Percentiles rank a stretch among this genome's conserved stretches.
Conservation (phyloP, 2,329 filamentous ascomycete genomes). For the Tolypocladium album region DNA sequence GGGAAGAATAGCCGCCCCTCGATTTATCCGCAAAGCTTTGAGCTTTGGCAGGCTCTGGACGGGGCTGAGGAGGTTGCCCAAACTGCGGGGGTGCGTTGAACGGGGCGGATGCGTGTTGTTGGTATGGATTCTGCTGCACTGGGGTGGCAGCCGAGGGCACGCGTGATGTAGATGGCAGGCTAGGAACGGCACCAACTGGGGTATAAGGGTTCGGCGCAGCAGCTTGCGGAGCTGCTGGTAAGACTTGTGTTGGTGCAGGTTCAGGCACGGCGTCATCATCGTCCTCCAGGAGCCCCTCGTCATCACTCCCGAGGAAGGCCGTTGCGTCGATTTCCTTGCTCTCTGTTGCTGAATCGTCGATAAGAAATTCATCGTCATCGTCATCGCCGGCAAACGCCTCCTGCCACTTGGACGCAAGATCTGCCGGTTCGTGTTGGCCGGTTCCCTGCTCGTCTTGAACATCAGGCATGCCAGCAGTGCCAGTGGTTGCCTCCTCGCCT, state of each 20-base stretch:
- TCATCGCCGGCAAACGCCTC: conserved; percentile 69
- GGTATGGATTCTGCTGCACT: conserved; percentile 10
- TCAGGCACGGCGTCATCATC: conserved; percentile 39
- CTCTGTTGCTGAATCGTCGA: conserved; percentile 41
- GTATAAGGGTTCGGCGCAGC: conserved; percentile 14
- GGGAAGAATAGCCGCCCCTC: conserved; percentile 86
- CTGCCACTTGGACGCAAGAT: conserved; percentile 73
- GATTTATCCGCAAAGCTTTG: conserved; percentile 86
- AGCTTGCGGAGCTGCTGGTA: conserved; percentile 2
- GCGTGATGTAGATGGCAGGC: conserved; percentile 11
- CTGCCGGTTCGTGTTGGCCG: conserved; percentile 33
- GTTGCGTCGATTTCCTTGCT: conserved; percentile 44
- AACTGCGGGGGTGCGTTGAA: conserved; percentile 21
- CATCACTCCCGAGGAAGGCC: conserved; percentile 69
- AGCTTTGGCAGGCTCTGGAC: conserved; percentile 42
- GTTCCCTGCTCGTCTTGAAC: conserved; percentile 7
- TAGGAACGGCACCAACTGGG: conserved; percentile 10
- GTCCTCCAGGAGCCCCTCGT: conserved; percentile 67
- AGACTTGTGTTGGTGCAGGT: conserved; percentile 5
- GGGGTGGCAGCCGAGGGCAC: conserved; percentile 7
- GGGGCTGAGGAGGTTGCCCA: conserved; percentile 23
- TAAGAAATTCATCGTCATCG: conserved; percentile 54
- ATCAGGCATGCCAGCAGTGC: background rate
- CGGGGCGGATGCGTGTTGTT: conserved; percentile 11
- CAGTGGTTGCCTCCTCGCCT: background rate